These are phyloP conservation scores for Calonectria montana DNA, from an alignment of 2,329 filamentous ascomycete species.

Conservation along the genomic window DNA sequence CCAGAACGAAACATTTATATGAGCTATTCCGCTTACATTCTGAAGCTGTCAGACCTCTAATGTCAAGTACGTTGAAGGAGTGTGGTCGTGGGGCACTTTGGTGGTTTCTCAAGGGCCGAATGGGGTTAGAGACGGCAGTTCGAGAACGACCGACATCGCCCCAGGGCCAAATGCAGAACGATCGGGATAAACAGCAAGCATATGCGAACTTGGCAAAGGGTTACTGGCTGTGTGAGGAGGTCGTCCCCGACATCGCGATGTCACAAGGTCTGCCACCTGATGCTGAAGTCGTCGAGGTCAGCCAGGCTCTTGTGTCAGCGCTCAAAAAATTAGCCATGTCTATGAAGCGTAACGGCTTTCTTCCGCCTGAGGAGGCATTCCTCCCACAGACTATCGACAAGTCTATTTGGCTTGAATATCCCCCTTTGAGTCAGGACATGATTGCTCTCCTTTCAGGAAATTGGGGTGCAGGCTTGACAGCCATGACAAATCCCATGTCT, in stretches of 20 bases:
- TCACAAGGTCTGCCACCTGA: constrained; percentile 55
- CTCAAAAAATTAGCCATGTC: constrained; percentile 81
- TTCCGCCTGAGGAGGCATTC: constrained; percentile 75
- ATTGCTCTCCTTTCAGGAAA: constrained; percentile 75
- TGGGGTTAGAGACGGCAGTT: constrained; percentile 78
- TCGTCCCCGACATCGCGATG: constrained; percentile 61
- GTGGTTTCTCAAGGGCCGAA: constrained; percentile 90
- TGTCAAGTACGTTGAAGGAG: constrained; percentile 71
- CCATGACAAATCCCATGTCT: constrained; percentile 58
- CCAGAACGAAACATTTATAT: constrained; percentile 78
- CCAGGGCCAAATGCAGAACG: constrained; percentile 64
- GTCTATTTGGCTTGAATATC: constrained; percentile 84
- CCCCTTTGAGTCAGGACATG: constrained; percentile 77
- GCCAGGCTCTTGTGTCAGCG: constrained; percentile 70
- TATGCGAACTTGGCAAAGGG: constrained; percentile 88
- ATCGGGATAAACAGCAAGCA: constrained; percentile 75
- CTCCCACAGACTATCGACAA: constrained; percentile 85
- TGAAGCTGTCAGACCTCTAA: constrained; percentile 76
- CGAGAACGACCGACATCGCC: constrained; percentile 68
- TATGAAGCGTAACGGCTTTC: constrained; percentile 85
- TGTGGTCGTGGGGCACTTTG: constrained; percentile 81
- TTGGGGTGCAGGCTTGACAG: constrained; percentile 61
- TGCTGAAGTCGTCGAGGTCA: constrained; percentile 62
- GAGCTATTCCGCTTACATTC: constrained; percentile 83
- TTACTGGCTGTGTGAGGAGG: constrained; percentile 79